Percentiles rank a stretch among this genome's conserved stretches.
These are phyloP conservation scores for Dicorynia guianensis DNA, from an alignment of 306 rosid species.

Conservation along the genomic window DNA sequence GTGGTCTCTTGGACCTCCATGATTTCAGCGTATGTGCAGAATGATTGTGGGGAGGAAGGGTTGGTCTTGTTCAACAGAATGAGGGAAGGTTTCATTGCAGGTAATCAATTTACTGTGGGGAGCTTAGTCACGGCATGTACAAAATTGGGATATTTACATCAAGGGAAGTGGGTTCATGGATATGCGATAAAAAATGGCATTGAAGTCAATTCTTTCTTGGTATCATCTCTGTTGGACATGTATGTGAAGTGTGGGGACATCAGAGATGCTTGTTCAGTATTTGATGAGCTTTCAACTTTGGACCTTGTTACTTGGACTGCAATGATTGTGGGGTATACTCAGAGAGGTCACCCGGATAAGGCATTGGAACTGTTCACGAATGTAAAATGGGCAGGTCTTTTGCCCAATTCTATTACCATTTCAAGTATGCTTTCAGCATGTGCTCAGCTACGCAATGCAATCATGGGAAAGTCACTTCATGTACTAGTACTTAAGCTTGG, in stretches of 20 bases:
- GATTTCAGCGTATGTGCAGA: constrained; percentile 79
- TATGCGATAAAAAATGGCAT: constrained; percentile 60
- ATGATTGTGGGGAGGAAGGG: constrained; percentile 64
- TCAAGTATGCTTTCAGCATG: constrained; percentile 79
- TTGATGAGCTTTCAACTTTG: constrained; percentile 50
- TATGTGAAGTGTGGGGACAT: constrained; percentile 73
- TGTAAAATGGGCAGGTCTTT: constrained; percentile 49
- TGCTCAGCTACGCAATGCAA: constrained; percentile 53
- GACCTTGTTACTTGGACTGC: constrained; percentile 86
- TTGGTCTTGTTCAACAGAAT: constrained; percentile 64
- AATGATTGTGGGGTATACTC: constrained; percentile 80
- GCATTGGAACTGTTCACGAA: constrained; percentile 61
- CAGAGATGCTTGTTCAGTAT: constrained; percentile 65
- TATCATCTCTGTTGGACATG: constrained; percentile 66
- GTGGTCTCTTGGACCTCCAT: constrained; percentile 83
- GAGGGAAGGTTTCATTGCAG: constrained; percentile 65
- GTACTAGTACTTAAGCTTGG: constrained; percentile 60
- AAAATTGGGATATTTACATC: constrained; percentile 65
- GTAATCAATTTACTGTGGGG: constrained; percentile 65
- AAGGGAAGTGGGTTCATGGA: constrained; percentile 82
- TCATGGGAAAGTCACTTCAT: constrained; percentile 65
- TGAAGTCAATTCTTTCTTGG: constrained; percentile 49
- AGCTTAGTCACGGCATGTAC: constrained; percentile 65
- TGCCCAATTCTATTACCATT: constrained; percentile 69
- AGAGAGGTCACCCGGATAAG: constrained; percentile 57